A percentile compares a stretch with the other conserved stretches of the same genome.
These are phyloP conservation scores for Penicillium sclerotigenum DNA, from an alignment of 2,329 filamentous ascomycete genomes.

Conservation along the genomic window DNA sequence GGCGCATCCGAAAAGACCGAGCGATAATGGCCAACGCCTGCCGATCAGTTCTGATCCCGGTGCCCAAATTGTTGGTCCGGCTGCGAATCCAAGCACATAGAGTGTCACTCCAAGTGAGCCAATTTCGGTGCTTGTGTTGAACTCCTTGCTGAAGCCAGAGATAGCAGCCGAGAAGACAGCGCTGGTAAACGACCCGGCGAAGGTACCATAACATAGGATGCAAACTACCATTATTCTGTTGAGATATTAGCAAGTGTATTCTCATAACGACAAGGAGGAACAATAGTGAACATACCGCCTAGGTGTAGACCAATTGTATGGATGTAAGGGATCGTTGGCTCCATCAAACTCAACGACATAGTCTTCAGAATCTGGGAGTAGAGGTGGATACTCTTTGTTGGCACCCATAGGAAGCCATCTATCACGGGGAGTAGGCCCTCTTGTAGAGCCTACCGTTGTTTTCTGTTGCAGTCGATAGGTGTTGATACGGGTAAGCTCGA, in stretches of 20 bases:
- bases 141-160: conserved; percentile 53
- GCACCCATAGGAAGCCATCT: conserved; percentile 29
- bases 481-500: conserved; percentile 9
- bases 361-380: conserved; percentile 49
- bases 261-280: neutral
- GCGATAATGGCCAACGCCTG: conserved; percentile 50
- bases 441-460: conserved; percentile 8
- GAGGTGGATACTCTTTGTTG: conserved; percentile 51
- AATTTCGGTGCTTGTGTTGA: conserved; percentile 39
- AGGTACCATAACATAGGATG: conserved; percentile 8
- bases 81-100: conserved; percentile 49
- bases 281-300: conserved; percentile 37
- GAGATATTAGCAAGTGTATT: neutral
- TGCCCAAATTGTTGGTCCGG: conserved; percentile 57
- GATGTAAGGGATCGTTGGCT: conserved; percentile 50
- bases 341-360: conserved; percentile 59
- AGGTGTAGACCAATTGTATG: conserved; percentile 51
- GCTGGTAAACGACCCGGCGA: conserved; percentile 39
- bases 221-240: conserved; percentile 2
- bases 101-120: conserved; percentile 42
- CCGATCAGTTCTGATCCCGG: conserved; percentile 59
- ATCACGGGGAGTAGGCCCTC: conserved; percentile 4
- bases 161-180: conserved; percentile 71
- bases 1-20: conserved; percentile 38
- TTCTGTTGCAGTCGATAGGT: conserved; percentile 10